Base-by-base conservation (phyloP, 139 green algal genomes). In the Ulvella scutata region DNA sequence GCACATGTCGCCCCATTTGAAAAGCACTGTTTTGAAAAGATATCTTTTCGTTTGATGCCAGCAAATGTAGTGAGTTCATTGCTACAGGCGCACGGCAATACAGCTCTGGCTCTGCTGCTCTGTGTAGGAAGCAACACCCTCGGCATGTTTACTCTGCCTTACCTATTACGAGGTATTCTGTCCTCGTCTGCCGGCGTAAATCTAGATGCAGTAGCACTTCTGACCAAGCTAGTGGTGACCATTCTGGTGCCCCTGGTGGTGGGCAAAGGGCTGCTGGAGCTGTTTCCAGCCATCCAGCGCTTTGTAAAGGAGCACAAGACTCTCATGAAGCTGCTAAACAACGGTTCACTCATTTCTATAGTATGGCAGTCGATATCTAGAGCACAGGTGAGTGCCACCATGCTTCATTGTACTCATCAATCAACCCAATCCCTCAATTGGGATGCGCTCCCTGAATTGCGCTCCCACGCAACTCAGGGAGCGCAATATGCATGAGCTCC, bases 331-430 rank as follows among this genome's bases (percentile, higher is more conserved):
- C 62, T 93, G 4, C 79, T 86, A 31, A 82, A 38, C 43, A 88
- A 82, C 37, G 59, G 75, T 74, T 86, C 84, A 73, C 79, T 95
- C 3, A 85, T 87, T 20, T 76, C 88, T 31, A 87, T 95, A 60
- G 82, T 95, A 4, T 95, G 90, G 90, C 88, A 92, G 81, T 90
- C 82, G 6, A 77, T 95, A 3, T 85, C 72, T 26, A 74, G 79
- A 9, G 74, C 83, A 4, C 77, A 67, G 51, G 51, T 67, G 9
- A 36, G 51, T n/a, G n/a, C n/a, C n/a, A n/a, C n/a, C n/a, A n/a
- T n/a, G n/a, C n/a, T n/a, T n/a, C n/a, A n/a, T n/a, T n/a, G n/a
- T n/a, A n/a, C n/a, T n/a, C n/a, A n/a, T n/a, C n/a, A n/a, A n/a
- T n/a, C n/a, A n/a, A n/a, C n/a, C n/a, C n/a, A n/a, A n/a, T n/a